Conservation (phyloP, 2,329 filamentous ascomycete species). For the Calycina marina region DNA sequence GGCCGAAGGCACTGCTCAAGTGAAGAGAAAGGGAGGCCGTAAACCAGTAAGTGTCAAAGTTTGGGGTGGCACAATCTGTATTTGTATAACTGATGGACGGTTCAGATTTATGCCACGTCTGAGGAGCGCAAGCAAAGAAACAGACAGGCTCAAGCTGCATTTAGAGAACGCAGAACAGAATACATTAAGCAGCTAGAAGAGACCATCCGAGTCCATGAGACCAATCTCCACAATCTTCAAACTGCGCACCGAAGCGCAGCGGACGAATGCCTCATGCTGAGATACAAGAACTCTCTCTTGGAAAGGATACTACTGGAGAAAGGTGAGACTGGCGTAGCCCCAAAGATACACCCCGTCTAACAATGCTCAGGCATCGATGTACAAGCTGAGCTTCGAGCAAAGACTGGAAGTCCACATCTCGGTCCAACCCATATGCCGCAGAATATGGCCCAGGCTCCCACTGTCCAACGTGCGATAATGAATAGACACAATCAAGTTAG, state of each 20-base stretch:
- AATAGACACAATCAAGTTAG: constrained; percentile 60
- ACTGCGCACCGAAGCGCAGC: constrained; percentile 87
- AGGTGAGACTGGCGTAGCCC: constrained; percentile 37
- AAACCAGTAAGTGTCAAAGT: constrained; percentile 62
- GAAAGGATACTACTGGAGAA: constrained; percentile 95
- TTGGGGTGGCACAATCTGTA: too few relatives aligned
- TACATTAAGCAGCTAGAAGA: constrained; percentile 99
- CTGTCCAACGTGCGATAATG: constrained; percentile 67
- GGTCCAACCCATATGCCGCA: constrained; percentile 53
- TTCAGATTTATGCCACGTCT: constrained; percentile 91
- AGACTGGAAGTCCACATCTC: constrained; percentile 75
- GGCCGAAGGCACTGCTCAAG: constrained; percentile 39
- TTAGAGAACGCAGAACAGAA: constrained; percentile 89
- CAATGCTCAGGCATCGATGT: constrained; percentile 97
- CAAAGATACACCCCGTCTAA: too few relatives aligned
- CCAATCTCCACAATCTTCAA: constrained; percentile 81
- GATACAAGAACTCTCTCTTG: constrained; percentile 94
- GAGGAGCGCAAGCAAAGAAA: constrained; percentile 98
- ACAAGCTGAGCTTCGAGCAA: constrained; percentile 84
- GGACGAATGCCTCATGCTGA: constrained; percentile 94
- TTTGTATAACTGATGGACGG: constrained; percentile 2
- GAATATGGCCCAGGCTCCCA: constrained; percentile 56
- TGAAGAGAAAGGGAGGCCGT: constrained; percentile 92
- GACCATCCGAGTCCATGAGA: constrained; percentile 93
- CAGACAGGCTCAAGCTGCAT: constrained; percentile 90